Evolutionary conservation across 1,139 yeast species (phyloP).

Genomic region (Pichia sp.): DNA sequence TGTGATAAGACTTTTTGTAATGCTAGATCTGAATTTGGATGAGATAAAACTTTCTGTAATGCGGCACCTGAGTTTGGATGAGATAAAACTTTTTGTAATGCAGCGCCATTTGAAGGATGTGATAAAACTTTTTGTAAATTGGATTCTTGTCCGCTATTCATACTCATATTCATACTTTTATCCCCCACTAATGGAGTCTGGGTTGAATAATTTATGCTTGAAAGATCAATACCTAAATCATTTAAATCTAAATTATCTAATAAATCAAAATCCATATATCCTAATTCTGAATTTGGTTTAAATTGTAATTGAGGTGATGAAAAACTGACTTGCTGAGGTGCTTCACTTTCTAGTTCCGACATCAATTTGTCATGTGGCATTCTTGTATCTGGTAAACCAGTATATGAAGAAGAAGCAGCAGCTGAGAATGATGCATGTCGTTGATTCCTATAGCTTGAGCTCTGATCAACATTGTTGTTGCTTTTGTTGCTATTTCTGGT

Average conservation of each 20-base stretch:
- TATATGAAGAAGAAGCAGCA: slow-evolving; percentile 63
- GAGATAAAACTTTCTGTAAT: slow-evolving; percentile 17
- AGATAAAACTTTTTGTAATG: slow-evolving; percentile 17
- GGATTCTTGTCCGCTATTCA: background rate
- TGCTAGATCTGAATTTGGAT: slow-evolving; percentile 18
- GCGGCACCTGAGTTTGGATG: slow-evolving; percentile 18
- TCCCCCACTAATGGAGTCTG: background rate
- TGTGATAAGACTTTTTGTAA: slow-evolving; percentile 18
- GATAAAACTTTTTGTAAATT: slow-evolving; percentile 16
- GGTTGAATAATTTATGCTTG: slow-evolving; percentile 4
- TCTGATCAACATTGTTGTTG: background rate
- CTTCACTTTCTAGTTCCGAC: slow-evolving; percentile 30
- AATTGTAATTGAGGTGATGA: slow-evolving; percentile 63
- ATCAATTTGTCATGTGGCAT: slow-evolving; percentile 16
- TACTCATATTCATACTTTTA: background rate
- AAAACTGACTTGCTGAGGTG: slow-evolving; percentile 64
- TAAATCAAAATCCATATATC: slow-evolving; percentile 24
- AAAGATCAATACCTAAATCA: slow-evolving; percentile 29
- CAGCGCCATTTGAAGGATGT: slow-evolving; percentile 15
- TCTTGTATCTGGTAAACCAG: slow-evolving; percentile 35
- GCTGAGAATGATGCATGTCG: slow-evolving; percentile 83
- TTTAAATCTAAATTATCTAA: slow-evolving; percentile 31
- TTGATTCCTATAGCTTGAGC: slow-evolving; percentile 23
- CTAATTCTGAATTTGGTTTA: slow-evolving; percentile 22
- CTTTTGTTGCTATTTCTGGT: background rate